Evolutionary conservation across 805 yeast genomes (phyloP), one percentile per base, ranked within the genome.

Genomic region (Torulaspora delbrueckii): DNA sequence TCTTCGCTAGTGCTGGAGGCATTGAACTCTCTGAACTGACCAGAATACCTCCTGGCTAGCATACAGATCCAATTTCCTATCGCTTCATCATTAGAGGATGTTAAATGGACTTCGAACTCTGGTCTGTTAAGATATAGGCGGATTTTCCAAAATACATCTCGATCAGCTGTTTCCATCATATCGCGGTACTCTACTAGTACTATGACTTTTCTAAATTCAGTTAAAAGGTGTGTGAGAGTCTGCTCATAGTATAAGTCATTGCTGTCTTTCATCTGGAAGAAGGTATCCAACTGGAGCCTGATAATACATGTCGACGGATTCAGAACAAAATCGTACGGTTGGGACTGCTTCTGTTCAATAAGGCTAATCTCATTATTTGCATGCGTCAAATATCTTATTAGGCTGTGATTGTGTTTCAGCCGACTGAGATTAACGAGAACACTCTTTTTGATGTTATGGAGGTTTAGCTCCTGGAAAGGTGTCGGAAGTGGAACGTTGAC

Each of bases 91-190:
- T 26, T 22, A 8, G 27, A 23, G 14, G 36, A 23, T 8, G 45
- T 36, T 12, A 51, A 42, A 41, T 46, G 47, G 4, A 48, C 34
- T 37, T 49, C 41, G 13, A 48, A 43, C 25, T 41, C 37, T 8
- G 42, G 30, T 7, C 39, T 8, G 16, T 43, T 42, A 18, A 59
- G 38, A 36, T 44, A 54, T 12, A 52, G 27, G 2, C 43, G 51
- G 2, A 56, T 27, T 47, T 57, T 58, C 64, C 64, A 58, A 31
- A 60, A 52, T 8, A 53, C 45, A 23, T 60, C 60, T 4, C 28
- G 45, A 33, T 58, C 64, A 3, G 42, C 39, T 2, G 24, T 13
- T 18, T 50, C 52, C 12, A 53, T 24, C 1, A 39, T 19, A 7
- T 13, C 30, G 12, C 46, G 13, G 27, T 55, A 60, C 33, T 57